A percentile compares a stretch with the other conserved stretches of the same genome.
These are phyloP conservation scores for Ascochyta viciae-villosae DNA, from an alignment of 2,329 filamentous ascomycete species.

Conservation along the genomic window DNA sequence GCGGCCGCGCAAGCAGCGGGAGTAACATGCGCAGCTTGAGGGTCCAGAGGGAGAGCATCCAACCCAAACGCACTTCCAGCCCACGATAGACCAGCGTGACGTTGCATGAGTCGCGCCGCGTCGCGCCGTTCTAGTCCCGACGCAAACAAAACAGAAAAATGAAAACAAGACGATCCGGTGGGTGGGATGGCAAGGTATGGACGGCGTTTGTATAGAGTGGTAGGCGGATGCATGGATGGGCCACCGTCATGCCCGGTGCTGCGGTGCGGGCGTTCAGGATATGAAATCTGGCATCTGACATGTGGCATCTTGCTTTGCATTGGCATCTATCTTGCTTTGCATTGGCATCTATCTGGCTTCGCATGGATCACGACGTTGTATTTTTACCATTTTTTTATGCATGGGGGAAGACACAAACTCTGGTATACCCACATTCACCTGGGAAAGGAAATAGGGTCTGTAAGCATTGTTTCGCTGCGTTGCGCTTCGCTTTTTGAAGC, in stretches of 20 bases:
- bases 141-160: no score
- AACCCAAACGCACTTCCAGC: conserved; percentile 31
- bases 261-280: conserved; percentile 13
- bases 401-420: no score
- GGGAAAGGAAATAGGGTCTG: neutral
- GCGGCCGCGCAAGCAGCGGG: conserved; percentile 28
- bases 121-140: no score
- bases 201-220: conserved; percentile 9
- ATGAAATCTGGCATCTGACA: conserved; percentile 1
- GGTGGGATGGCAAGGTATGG: neutral
- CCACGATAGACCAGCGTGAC: conserved; percentile 20
- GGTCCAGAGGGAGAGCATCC: conserved; percentile 39
- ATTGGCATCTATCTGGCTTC: no score
- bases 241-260: conserved; percentile 11
- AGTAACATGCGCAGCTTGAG: conserved; percentile 34
- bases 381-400: no score
- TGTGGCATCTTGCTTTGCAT: neutral
- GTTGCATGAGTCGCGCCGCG: neutral
- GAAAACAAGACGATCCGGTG: neutral
- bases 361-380: no score
- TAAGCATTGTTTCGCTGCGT: neutral
- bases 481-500: no score
- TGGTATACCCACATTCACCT: conserved; percentile 5
- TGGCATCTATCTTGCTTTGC: no score
- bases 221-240: neutral